Base-by-base conservation (phyloP, 2,329 filamentous ascomycete genomes). In the Fusarium cyanostomum region DNA sequence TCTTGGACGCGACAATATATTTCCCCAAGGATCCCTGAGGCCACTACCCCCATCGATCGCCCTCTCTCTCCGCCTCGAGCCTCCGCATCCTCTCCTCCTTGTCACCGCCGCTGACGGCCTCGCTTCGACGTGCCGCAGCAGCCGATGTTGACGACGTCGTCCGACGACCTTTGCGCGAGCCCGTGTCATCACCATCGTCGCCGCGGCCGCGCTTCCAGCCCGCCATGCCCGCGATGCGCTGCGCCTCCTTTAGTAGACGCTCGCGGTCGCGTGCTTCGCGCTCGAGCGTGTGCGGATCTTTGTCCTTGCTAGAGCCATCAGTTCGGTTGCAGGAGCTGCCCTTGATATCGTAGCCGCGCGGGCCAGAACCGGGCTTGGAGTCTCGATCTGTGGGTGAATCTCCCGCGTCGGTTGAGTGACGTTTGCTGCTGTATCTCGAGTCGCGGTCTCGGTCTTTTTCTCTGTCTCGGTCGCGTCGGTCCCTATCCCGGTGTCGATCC, bases 201-300 rank as follows among this genome's bases (percentile, higher is more conserved):
- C 79, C 81, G n/a, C 83, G 77, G 46, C 79, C 74, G 62, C 86
- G 75, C 74, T 88, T 84, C 66, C 79, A 69, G 49, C 81, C 78
- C 3, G 80, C 74, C 49, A 87, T 72, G 38, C 84, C 80, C 39
- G 86, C 81, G 75, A 89, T 85, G 31, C 86, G 83, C 74, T 91
- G 87, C 34, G 87, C 86, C 75, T 92, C 89, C 69, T 88, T 89
- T 11, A 89, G 79, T 48, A 91, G 79, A 24, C 89, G 81, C 73
- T 90, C 88, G 41, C 88, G 82, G 69, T 89, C 84, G 13, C 87
- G 80, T 11, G 85, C 85, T 71, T 91, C 89, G 18, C 89, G 86
- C 74, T 92, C 89, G 0, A 88, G 79, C 2, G 89, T 89, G 73
- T 91, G 89, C n/a, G 86, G 82, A 64, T 90, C 87, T 57, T 80